Conservation (phyloP, 1,284 basidiomycete genomes). For the Ganoderma boninense region DNA sequence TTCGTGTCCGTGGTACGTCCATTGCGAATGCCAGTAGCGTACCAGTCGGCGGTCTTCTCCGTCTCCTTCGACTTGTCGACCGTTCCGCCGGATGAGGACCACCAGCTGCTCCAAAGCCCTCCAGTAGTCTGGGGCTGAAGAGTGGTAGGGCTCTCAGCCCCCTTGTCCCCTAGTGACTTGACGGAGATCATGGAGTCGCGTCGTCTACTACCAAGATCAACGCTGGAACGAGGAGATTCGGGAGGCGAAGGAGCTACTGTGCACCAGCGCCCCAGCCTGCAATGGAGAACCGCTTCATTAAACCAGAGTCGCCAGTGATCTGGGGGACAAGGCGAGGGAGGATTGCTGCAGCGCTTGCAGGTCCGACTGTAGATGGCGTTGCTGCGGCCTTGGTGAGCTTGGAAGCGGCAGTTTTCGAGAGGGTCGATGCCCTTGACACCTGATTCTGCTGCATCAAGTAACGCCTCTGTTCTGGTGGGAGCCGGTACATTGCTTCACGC, state of each 20-base stretch:
- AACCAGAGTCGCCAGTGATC: constrained; percentile 68
- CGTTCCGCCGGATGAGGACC: constrained; percentile 65
- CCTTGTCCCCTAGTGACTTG: constrained; percentile 41
- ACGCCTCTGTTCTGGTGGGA: constrained; percentile 73
- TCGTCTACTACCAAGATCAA: constrained; percentile 45
- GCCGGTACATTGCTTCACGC: constrained; percentile 69
- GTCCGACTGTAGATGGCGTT: constrained; percentile 62
- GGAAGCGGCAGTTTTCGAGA: constrained; percentile 44
- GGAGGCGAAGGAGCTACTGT: constrained; percentile 32
- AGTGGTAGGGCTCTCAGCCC: constrained; percentile 32
- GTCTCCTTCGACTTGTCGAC: constrained; percentile 51
- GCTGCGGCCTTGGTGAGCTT: constrained; percentile 38
- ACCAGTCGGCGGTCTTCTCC: constrained; percentile 62
- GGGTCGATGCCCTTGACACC: constrained; percentile 43
- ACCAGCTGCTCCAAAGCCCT: constrained; percentile 79
- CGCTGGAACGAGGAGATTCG: constrained; percentile 47
- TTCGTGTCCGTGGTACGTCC: constrained; percentile 63
- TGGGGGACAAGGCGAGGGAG: constrained; percentile 72
- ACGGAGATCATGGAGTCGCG: constrained; percentile 33
- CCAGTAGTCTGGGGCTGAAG: constrained; percentile 77
- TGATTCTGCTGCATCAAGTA: constrained; percentile 70
- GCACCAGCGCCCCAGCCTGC: constrained; percentile 62
- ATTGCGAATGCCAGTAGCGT: constrained; percentile 64
- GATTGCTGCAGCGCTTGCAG: constrained; percentile 60
- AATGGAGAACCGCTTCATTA: constrained; percentile 81